These are phyloP conservation scores for Exophiala xenobiotica DNA, from an alignment of 2,329 filamentous ascomycete genomes.

Conservation along the genomic window DNA sequence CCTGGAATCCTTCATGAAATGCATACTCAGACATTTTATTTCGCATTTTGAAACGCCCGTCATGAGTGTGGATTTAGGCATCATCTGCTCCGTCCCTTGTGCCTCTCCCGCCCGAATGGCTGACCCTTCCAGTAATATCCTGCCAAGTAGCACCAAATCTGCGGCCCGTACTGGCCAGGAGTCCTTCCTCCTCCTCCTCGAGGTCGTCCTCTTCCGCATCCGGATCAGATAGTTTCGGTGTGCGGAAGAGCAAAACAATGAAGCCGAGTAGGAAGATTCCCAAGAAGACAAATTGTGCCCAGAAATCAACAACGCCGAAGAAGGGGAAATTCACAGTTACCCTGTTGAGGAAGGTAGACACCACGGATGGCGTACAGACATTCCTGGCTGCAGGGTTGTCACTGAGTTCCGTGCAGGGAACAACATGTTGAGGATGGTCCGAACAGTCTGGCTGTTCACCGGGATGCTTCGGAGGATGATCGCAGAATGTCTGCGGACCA, in stretches of 20 bases:
- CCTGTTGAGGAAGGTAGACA: conserved; percentile 89
- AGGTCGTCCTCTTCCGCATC: conserved; percentile 79
- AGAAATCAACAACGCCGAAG: conserved; percentile 90
- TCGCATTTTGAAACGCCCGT: neutral
- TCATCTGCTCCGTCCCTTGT: conserved; percentile 10
- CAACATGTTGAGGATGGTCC: conserved; percentile 68
- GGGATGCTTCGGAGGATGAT: conserved; percentile 62
- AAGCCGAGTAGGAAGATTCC: conserved; percentile 80
- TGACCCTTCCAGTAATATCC: conserved; percentile 68
- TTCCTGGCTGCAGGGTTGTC: conserved; percentile 68
- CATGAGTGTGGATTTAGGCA: neutral
- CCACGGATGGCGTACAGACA: conserved; percentile 87
- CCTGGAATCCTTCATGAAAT: too few relatives aligned
- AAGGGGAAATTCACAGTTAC: conserved; percentile 93
- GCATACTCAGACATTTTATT: neutral
- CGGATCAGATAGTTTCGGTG: conserved; percentile 72
- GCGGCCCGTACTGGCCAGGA: conserved; percentile 78
- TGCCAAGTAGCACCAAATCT: conserved; percentile 86
- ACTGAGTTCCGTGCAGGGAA: conserved; percentile 76
- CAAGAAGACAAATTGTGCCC: conserved; percentile 92
- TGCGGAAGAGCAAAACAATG: conserved; percentile 72
- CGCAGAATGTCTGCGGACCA: conserved; percentile 91
- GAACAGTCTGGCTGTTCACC: conserved; percentile 74
- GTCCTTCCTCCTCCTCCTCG: conserved; percentile 89
- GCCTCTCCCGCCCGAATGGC: conserved; percentile 15